Evolutionary conservation across 2,329 filamentous ascomycete species (phyloP).

Genomic region (Bimuria novae-zelandiae): DNA sequence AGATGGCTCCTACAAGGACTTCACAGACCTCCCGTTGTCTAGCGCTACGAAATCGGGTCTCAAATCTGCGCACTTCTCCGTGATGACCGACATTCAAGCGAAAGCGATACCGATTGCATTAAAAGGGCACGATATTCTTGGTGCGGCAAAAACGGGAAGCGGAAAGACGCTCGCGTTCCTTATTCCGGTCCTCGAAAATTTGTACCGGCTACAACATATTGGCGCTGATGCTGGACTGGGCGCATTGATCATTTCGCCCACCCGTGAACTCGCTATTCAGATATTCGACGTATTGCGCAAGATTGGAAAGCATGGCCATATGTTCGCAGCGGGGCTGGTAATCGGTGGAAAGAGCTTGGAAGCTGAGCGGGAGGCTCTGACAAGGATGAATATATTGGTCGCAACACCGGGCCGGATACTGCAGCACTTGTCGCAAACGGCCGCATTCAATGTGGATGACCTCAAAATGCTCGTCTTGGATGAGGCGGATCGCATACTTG

Average conservation of each 20-base stretch:
- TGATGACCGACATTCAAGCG: constrained; percentile 87
- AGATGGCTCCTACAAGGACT: constrained; percentile 64
- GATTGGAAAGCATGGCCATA: constrained; percentile 79
- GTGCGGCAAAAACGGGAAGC: constrained; percentile 92
- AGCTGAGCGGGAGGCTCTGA: constrained; percentile 82
- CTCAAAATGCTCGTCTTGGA: constrained; percentile 92
- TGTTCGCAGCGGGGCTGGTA: constrained; percentile 88
- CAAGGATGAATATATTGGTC: constrained; percentile 95
- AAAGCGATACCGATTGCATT: constrained; percentile 87
- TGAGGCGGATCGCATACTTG: constrained; percentile 94
- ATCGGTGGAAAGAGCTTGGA: constrained; percentile 91
- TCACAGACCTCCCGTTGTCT: constrained; percentile 85
- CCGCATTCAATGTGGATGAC: constrained; percentile 85
- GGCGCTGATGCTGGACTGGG: constrained; percentile 85
- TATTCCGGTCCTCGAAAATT: constrained; percentile 86
- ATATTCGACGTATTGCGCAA: constrained; percentile 95
- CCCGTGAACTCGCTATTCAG: constrained; percentile 91
- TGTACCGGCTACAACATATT: constrained; percentile 87
- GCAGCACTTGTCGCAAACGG: constrained; percentile 94
- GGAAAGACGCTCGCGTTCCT: constrained; percentile 95
- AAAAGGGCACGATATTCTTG: constrained; percentile 85
- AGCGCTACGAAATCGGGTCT: constrained; percentile 78
- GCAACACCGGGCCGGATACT: constrained; percentile 94
- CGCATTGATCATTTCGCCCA: constrained; percentile 90
- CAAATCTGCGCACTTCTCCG: constrained; percentile 84